These are phyloP conservation scores for Brassica rapa DNA, from an alignment of 345 rosid genomes.

Conservation along the genomic window DNA sequence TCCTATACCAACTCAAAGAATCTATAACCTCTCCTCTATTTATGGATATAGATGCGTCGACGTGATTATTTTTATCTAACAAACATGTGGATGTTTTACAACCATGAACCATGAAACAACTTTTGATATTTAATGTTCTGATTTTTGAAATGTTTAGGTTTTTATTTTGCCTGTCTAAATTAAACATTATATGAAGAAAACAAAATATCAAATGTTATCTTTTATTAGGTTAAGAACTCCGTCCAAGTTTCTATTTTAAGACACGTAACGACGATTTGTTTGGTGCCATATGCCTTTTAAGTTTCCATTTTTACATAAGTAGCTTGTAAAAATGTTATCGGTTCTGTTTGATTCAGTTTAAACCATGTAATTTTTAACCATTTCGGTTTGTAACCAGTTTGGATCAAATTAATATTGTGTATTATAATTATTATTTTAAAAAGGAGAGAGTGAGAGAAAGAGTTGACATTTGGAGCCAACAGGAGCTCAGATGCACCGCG, in stretches of 20 bases:
- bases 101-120: neutral
- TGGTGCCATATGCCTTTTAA: neutral
- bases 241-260: slow-evolving; percentile 26
- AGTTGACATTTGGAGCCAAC: slow-evolving; percentile 31
- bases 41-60: slow-evolving; percentile 12
- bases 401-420: neutral
- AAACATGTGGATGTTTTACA: slow-evolving; percentile 6
- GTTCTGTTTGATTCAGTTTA: neutral
- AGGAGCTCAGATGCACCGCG: neutral
- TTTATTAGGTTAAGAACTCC: neutral
- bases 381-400: neutral
- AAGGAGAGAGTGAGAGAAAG: neutral
- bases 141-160: neutral
- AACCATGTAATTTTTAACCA: neutral
- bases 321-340: neutral
- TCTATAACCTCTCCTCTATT: slow-evolving; percentile 11
- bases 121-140: neutral
- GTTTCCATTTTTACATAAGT: neutral
- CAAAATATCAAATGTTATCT: neutral
- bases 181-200: neutral
- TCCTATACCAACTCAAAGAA: slow-evolving; percentile 7
- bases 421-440: neutral
- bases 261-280: slow-evolving; percentile 8
- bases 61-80: slow-evolving; percentile 3
- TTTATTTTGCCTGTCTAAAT: slow-evolving; percentile 7